These are phyloP conservation scores for Mortierella hygrophila DNA, from an alignment of 192 early-diverging fungal species.

Conservation along the genomic window DNA sequence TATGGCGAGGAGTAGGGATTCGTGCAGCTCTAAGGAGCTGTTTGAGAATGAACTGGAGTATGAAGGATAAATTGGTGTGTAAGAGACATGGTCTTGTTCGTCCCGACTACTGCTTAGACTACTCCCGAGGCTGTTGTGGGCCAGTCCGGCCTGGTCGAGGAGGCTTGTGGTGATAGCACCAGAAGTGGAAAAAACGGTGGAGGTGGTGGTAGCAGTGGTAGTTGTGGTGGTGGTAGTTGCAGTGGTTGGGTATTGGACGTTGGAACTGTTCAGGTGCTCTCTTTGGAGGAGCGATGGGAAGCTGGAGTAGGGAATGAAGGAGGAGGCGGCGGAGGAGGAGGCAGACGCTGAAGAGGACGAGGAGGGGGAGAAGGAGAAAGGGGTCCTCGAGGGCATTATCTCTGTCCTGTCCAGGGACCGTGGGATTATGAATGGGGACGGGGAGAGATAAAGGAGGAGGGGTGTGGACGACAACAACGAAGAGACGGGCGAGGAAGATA, in stretches of 20 bases:
- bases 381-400: slow-evolving; percentile 27
- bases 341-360: slow-evolving; percentile 16
- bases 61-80: slow-evolving; percentile 49
- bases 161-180: not conserved
- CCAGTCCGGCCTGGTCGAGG: not conserved
- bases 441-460: not conserved
- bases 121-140: slow-evolving; percentile 23
- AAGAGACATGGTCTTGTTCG: slow-evolving; percentile 31
- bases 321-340: slow-evolving; percentile 29
- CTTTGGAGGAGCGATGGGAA: not conserved
- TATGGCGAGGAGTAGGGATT: slow-evolving; percentile 30
- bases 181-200: not conserved
- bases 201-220: not conserved
- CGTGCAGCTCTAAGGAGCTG: slow-evolving; percentile 45
- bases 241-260: not conserved
- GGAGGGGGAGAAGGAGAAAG: slow-evolving; percentile 30
- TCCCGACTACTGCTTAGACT: slow-evolving; percentile 48
- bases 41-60: slow-evolving; percentile 53
- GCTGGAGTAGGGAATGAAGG: slow-evolving; percentile 24
- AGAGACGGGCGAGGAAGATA: not conserved
- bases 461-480: not conserved
- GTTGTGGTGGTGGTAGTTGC: not conserved
- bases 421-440: not conserved
- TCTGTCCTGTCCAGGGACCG: slow-evolving; percentile 6
- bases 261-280: slow-evolving; percentile 10